Evolutionary conservation across 306 rosid genomes (phyloP), one percentile per base, ranked within the genome.

Genomic region (Pyrus betulifolia): DNA sequence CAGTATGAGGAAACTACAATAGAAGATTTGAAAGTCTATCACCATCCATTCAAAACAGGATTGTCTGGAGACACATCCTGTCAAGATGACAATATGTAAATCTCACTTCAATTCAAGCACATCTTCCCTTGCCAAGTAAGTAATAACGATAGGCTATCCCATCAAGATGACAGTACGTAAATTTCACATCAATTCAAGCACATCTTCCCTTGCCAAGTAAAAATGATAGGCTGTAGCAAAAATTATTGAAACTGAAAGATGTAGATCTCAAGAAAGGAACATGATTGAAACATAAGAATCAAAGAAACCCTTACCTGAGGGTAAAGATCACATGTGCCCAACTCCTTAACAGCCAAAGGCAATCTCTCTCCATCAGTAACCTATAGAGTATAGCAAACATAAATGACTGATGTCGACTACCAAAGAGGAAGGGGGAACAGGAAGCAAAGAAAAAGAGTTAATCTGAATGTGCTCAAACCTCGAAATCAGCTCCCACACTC

Each of bases 291-390:
- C 35, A 4, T 21, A 33, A 66, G 9, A 35, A 51, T 18, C 10
- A 25, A 35, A 52, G 14, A 49, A 49, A 61, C 38, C 72, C 86
- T 85, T 76, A 96, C 99, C 85, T 96, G 99, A 46, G 99, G 99
- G 86, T 96, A 96, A 83, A 96, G 98, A 84, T 96, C 99, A 67
- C 99, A 96, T 64, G 93, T 96, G 60, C 99, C 99, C 93, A 96
- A 76, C 84, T 96, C 99, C 91, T 91, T 96, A 81, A 92, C 96
- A 54, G 91, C 96, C 90, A 96, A 87, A 2, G 99, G 98, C 75
- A 96, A 78, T 80, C 99, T 87, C 86, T 96, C 99, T 86, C 99
- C 99, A 82, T 96, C 99, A 69, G 91, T 92, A 85, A 88, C 89
- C 99, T 96, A 74, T 69, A 51, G 84, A 78, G 74, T 70, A 86